Conservation (phyloP, 768 basidiomycete genomes). For the Leccinum ochraceum region DNA sequence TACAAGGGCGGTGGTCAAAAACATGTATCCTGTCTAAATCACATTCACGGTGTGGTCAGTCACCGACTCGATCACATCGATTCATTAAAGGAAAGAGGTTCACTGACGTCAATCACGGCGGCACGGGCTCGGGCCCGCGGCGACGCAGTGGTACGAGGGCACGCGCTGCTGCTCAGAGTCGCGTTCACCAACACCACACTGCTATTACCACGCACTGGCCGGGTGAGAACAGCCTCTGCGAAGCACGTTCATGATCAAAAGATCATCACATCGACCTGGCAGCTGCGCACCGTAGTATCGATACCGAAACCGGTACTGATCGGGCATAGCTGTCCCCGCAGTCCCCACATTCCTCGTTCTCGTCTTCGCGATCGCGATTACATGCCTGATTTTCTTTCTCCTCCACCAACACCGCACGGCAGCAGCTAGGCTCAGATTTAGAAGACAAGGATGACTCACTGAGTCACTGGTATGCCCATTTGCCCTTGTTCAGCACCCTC, state of each 20-base stretch:
- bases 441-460: neutral
- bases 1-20: too few species aligned
- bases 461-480: neutral
- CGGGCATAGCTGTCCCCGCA: neutral
- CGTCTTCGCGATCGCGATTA: slow-evolving; percentile 4
- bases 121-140: too few species aligned
- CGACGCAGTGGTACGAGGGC: too few species aligned
- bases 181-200: too few species aligned
- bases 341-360: neutral
- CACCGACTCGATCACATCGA: too few species aligned
- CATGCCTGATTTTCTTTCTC: slow-evolving; percentile 5
- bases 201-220: too few species aligned
- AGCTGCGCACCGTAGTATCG: neutral
- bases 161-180: too few species aligned
- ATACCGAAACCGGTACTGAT: neutral
- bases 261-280: neutral
- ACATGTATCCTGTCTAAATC: too few species aligned
- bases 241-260: neutral
- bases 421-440: neutral
- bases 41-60: too few species aligned
- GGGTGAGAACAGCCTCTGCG: slow-evolving; percentile 1
- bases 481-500: too few species aligned
- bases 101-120: too few species aligned
- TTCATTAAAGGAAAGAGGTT: too few species aligned
- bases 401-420: neutral